These are phyloP conservation scores for Aspergillus olivimuriae DNA, from an alignment of 495 filamentous ascomycete genomes.

Conservation along the genomic window DNA sequence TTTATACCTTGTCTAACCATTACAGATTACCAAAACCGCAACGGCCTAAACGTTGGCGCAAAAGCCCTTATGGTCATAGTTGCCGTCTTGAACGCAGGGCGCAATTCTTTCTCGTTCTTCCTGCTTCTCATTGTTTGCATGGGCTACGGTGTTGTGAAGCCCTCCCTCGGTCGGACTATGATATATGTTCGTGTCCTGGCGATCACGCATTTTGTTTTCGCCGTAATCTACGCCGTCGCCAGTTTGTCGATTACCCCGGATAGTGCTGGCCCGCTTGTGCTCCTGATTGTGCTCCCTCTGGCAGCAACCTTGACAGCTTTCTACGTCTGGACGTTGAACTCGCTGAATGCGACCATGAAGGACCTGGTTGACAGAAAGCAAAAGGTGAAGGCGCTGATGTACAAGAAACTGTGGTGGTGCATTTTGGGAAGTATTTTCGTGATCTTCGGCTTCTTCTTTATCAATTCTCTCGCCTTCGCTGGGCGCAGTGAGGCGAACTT, in stretches of 20 bases:
- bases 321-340: conserved; percentile 98
- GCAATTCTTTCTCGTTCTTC: conserved; percentile 99
- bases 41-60: conserved; percentile 72
- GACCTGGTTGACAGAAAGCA: conserved; percentile 91
- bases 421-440: conserved; percentile 87
- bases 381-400: conserved; percentile 89
- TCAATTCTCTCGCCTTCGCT: conserved; percentile 92
- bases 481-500: conserved; percentile 76
- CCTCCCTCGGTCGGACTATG: conserved; percentile 89
- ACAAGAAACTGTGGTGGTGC: conserved; percentile 98
- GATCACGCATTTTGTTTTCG: conserved; percentile 88
- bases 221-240: conserved; percentile 85
- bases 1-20: conserved; percentile 4
- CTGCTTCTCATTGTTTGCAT: conserved; percentile 97
- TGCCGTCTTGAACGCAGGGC: conserved; percentile 81
- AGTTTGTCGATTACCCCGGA: conserved; percentile 80
- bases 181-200: conserved; percentile 87
- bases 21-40: conserved; percentile 80
- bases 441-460: conserved; percentile 93
- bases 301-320: conserved; percentile 92
- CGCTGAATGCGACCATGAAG: conserved; percentile 89
- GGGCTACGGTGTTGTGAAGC: conserved; percentile 98
- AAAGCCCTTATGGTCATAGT: conserved; percentile 86
- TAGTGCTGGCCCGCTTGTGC: conserved; percentile 71
- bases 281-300: conserved; percentile 89